phyloP scores from a whole-genome alignment of 495 filamentous ascomycete species.

The Immersiella caudata region DNA sequence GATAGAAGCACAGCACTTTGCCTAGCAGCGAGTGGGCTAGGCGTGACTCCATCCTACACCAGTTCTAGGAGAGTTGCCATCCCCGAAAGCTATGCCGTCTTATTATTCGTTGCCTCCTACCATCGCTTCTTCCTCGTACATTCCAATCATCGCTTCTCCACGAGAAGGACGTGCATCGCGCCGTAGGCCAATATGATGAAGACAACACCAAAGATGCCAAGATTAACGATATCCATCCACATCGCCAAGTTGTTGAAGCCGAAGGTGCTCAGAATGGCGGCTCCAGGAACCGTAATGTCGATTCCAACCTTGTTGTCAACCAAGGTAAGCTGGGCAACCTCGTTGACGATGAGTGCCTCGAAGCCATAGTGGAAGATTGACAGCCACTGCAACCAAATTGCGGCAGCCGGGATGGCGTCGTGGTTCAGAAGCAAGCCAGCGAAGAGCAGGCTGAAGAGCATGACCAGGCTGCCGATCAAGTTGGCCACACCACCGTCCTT shows the following conservation, averaged over 20 bases:
- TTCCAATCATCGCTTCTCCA: constrained; percentile 71
- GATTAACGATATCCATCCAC: constrained; percentile 81
- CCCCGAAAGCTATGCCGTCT: neutral
- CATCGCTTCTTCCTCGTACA: neutral
- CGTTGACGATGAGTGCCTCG: constrained; percentile 95
- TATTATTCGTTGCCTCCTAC: neutral
- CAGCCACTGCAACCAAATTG: constrained; percentile 90
- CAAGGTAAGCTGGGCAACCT: constrained; percentile 87
- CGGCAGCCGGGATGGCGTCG: constrained; percentile 80
- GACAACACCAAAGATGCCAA: constrained; percentile 76
- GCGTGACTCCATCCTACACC: neutral
- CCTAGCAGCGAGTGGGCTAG: neutral
- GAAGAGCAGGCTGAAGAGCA: constrained; percentile 96
- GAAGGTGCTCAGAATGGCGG: constrained; percentile 90
- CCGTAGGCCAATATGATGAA: constrained; percentile 89
- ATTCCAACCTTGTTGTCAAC: constrained; percentile 93
- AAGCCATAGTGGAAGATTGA: constrained; percentile 99
- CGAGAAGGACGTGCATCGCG: constrained; percentile 90
- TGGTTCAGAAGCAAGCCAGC: constrained; percentile 92
- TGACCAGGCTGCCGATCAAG: constrained; percentile 90
- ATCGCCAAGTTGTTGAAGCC: constrained; percentile 84
- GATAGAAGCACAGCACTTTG: neutral
- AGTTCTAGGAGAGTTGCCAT: constrained; percentile 22
- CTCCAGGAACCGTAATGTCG: constrained; percentile 93
- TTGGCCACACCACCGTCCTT: constrained; percentile 92